phyloP scores from a whole-genome alignment of 2,329 filamentous ascomycete genomes.

The Cytospora mali region DNA sequence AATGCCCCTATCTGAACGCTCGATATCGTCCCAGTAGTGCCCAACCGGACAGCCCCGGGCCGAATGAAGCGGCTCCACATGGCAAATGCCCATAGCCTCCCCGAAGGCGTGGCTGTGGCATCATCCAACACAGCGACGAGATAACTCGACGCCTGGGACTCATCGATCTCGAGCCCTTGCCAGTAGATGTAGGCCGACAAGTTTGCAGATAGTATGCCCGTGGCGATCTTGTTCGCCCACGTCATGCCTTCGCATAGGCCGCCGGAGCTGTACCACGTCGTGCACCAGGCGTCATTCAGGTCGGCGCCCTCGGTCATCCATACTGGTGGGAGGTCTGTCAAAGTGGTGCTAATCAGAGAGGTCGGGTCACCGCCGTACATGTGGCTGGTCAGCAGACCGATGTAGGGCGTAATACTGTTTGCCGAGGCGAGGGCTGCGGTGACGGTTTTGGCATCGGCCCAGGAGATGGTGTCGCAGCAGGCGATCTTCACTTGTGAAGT shows the following conservation, averaged over 20 bases:
- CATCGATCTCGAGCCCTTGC: conserved; percentile 37
- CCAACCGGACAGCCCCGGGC: conserved; percentile 36
- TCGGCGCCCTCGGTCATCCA: conserved; percentile 54
- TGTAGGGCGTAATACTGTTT: conserved; percentile 28
- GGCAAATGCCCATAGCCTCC: conserved; percentile 37
- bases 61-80: conserved; percentile 38
- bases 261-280: conserved; percentile 46
- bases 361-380: conserved; percentile 45
- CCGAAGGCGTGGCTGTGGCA: conserved; percentile 31
- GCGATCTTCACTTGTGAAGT: conserved; percentile 38
- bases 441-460: conserved; percentile 36
- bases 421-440: conserved; percentile 14
- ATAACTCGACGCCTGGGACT: conserved; percentile 26
- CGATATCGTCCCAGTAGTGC: conserved; percentile 34
- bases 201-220: conserved; percentile 46
- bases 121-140: conserved; percentile 30
- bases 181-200: conserved; percentile 53
- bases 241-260: conserved; percentile 48
- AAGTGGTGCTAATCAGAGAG: conserved; percentile 44
- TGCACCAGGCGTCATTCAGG: conserved; percentile 42
- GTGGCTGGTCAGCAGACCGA: conserved; percentile 44
- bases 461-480: conserved; percentile 45
- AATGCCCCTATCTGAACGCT: conserved; percentile 33
- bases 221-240: conserved; percentile 50
- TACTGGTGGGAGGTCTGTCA: conserved; percentile 34